phyloP scores from a whole-genome alignment of 768 basidiomycete species.

The Pholiota conissans region DNA sequence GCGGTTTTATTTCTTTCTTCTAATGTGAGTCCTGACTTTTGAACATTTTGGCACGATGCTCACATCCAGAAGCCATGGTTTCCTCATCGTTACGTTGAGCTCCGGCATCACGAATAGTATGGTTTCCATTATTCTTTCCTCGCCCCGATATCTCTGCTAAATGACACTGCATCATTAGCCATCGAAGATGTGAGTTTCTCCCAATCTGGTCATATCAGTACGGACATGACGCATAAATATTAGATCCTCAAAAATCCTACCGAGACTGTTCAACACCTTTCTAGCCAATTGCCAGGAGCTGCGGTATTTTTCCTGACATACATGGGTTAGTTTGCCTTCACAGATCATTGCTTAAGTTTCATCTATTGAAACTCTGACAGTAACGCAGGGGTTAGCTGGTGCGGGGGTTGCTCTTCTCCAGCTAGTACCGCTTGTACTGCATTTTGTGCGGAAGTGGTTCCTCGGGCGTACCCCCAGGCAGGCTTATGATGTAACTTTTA shows the following conservation, averaged over 20 bases:
- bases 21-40: conserved; percentile 38
- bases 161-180: conserved; percentile 18
- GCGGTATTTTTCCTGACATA: conserved; percentile 68
- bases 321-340: conserved; percentile 33
- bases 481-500: conserved; percentile 38
- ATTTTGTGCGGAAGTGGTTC: conserved; percentile 65
- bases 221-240: background rate
- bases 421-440: conserved; percentile 49
- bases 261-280: conserved; percentile 41
- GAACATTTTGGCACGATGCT: background rate
- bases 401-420: conserved; percentile 56
- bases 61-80: conserved; percentile 50
- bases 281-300: conserved; percentile 51
- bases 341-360: background rate
- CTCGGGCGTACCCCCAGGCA: conserved; percentile 68
- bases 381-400: conserved; percentile 52
- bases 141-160: background rate
- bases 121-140: background rate
- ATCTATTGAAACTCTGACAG: conserved; percentile 20
- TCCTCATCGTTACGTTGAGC: conserved; percentile 67
- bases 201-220: no score
- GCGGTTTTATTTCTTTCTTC: conserved; percentile 68
- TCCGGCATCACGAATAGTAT: conserved; percentile 52
- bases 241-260: conserved; percentile 47
- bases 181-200: conserved; percentile 25